Evolutionary conservation across 2,329 filamentous ascomycete species (phyloP).

Genomic region (Fusarium heterosporum): DNA sequence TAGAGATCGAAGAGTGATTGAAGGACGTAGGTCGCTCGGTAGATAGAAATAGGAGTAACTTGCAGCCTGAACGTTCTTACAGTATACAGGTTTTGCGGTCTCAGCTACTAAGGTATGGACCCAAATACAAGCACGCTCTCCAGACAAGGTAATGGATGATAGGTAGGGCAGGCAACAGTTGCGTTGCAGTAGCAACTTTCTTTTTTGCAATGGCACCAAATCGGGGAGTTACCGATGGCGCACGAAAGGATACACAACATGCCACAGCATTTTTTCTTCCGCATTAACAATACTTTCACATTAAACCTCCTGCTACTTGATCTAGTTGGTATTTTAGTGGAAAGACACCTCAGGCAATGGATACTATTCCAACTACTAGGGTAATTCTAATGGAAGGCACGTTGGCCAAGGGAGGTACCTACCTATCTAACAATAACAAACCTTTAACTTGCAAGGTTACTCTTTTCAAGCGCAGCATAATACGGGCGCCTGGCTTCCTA

Average conservation of each 20-base stretch:
- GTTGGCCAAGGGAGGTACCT: background rate
- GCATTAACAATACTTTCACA: background rate
- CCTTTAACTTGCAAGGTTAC: background rate
- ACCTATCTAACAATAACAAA: background rate
- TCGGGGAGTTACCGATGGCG: slow-evolving; percentile 24
- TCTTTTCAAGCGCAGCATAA: background rate
- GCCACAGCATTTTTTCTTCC: background rate
- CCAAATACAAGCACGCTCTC: background rate
- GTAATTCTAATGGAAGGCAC: background rate
- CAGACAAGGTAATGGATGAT: background rate
- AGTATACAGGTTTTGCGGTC: background rate
- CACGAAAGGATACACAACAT: slow-evolving; percentile 22
- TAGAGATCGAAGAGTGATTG: background rate
- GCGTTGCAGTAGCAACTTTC: slow-evolving; percentile 7
- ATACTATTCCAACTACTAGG: too few species aligned
- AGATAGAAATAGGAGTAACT: slow-evolving; percentile 5
- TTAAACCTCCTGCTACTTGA: too few species aligned
- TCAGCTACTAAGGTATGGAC: background rate
- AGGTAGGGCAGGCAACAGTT: slow-evolving; percentile 10
- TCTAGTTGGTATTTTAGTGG: too few species aligned
- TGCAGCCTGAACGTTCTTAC: background rate
- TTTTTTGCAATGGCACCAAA: background rate
- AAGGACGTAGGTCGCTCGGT: background rate
- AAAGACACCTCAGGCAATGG: too few species aligned
- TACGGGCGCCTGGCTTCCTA: background rate